Conservation (phyloP, 345 rosid genomes). For the rapeseed (Brassica napus) region DNA sequence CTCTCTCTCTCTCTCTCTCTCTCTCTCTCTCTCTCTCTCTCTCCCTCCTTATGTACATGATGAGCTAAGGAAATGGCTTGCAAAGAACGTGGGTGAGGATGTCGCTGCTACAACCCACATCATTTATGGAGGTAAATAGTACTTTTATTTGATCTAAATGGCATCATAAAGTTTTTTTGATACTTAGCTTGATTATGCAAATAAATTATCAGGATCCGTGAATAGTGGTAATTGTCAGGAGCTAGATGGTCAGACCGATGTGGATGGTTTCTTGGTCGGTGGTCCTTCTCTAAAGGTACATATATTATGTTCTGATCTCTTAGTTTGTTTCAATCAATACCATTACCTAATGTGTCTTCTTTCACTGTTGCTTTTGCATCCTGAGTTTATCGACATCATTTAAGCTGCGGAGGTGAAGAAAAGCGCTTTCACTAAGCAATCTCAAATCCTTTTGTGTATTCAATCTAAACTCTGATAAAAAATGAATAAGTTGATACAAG, state of each 20-base stretch:
- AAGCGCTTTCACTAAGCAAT: conserved; percentile 15
- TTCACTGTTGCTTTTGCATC: conserved; percentile 8
- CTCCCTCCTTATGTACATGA: conserved; percentile 55
- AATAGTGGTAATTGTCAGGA: conserved; percentile 84
- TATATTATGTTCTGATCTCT: neutral
- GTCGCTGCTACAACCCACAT: conserved; percentile 77
- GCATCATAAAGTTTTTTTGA: neutral
- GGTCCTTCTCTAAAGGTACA: conserved; percentile 85
- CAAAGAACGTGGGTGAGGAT: conserved; percentile 58
- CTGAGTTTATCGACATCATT: conserved; percentile 44
- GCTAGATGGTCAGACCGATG: conserved; percentile 69
- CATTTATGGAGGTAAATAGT: conserved; percentile 83
- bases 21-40: no score
- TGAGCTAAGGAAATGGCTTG: conserved; percentile 89
- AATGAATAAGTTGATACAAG: conserved; percentile 28
- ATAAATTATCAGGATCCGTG: conserved; percentile 59
- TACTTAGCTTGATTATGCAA: conserved; percentile 4
- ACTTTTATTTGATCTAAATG: neutral
- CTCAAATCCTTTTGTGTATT: neutral
- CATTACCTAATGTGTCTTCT: neutral
- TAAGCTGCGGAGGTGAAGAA: conserved; percentile 43
- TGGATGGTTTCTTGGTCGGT: conserved; percentile 90
- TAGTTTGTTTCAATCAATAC: neutral
- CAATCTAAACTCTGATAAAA: conserved; percentile 1
- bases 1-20: neutral